These are phyloP conservation scores for Camellia japonica DNA, from an alignment of 148 eudicot genomes.

Conservation along the genomic window DNA sequence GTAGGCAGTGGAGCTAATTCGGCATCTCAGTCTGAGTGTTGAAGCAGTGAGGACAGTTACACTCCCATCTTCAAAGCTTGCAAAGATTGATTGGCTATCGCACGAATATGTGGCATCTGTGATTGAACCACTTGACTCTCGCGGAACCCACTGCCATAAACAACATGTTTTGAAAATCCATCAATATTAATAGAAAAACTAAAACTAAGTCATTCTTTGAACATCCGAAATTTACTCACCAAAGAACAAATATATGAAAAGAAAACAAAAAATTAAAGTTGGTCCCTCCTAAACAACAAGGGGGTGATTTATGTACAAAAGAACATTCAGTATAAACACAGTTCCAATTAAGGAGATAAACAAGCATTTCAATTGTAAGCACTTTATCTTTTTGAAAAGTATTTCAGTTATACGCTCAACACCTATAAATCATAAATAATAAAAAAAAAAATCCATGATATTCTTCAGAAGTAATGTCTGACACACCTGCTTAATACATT, in stretches of 20 bases:
- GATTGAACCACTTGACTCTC: constrained; percentile 37
- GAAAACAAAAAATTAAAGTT: background rate
- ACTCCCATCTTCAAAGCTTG: constrained; percentile 51
- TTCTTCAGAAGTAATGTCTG: constrained; percentile 7
- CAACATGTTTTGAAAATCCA: background rate
- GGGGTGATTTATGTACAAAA: background rate
- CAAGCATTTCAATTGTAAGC: no score
- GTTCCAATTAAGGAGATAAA: background rate
- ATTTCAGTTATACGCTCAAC: no score
- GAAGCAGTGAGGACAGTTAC: constrained; percentile 37
- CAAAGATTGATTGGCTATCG: constrained; percentile 52
- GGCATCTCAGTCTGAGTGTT: constrained; percentile 46
- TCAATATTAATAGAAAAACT: background rate
- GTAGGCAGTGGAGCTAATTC: constrained; percentile 52
- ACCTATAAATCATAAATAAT: background rate
- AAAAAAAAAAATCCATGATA: background rate
- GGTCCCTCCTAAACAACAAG: constrained; percentile 2
- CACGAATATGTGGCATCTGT: constrained; percentile 65
- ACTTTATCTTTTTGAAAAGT: no score
- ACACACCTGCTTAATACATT: constrained; percentile 52
- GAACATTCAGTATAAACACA: background rate
- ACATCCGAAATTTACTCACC: background rate
- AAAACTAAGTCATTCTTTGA: background rate
- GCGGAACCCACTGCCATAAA: constrained; percentile 49
- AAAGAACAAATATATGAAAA: background rate